Evolutionary conservation across 116 monocot genomes (phyloP).

Genomic region (Papilionanthe hybrid): DNA sequence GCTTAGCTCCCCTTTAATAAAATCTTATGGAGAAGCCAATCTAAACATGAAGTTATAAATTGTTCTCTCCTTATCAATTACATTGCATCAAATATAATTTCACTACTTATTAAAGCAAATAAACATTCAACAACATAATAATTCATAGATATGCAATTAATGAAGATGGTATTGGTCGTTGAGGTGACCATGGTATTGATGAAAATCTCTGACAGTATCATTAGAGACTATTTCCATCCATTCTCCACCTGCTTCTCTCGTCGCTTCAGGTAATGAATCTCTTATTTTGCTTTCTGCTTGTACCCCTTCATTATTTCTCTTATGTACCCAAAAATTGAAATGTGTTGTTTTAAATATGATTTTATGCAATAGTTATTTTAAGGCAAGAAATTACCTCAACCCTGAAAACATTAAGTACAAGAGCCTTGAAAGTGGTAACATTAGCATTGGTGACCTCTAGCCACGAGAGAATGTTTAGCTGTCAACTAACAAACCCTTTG

Average conservation of each 20-base stretch:
- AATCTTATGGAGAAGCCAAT: too few relatives aligned
- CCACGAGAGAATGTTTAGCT: conserved; percentile 67
- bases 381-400: conserved; percentile 38
- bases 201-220: not conserved
- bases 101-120: too few relatives aligned
- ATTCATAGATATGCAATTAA: too few relatives aligned
- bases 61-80: too few relatives aligned
- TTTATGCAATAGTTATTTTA: too few relatives aligned
- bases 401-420: conserved; percentile 77
- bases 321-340: conserved; percentile 29
- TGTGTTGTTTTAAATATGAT: too few relatives aligned
- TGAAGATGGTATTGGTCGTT: conserved; percentile 4
- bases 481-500: conserved; percentile 71
- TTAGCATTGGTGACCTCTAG: conserved; percentile 84
- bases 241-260: conserved; percentile 21
- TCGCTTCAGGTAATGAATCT: conserved; percentile 61
- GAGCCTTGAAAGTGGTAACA: conserved; percentile 54
- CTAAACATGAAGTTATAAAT: too few relatives aligned
- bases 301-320: conserved; percentile 58
- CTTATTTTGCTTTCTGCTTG: conserved; percentile 84
- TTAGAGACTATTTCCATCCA: conserved; percentile 18
- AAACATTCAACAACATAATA: too few relatives aligned
- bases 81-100: too few relatives aligned
- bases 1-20: too few relatives aligned
- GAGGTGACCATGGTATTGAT: conserved; percentile 3